Base-by-base conservation (phyloP, 371 early-diverging fungal species). In the Rhizopus sp. region DNA sequence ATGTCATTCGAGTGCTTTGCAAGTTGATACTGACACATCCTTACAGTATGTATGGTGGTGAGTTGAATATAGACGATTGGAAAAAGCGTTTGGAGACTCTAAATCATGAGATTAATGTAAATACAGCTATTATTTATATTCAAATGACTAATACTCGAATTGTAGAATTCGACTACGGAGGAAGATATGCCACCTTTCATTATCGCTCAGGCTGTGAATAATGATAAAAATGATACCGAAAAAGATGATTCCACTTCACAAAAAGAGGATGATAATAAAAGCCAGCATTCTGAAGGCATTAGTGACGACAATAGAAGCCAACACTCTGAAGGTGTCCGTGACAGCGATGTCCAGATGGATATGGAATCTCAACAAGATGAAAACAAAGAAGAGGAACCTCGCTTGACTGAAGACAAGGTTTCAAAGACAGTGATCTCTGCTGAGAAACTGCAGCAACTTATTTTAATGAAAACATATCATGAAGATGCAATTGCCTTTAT, bases 21-120 rank as follows among this genome's bases (percentile, higher is more conserved):
- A 73, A 84, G 29, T 73, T 94, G 55, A 80, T 97, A 12, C 78
- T 89, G 15, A 89, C 93, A 0, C 95, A 95, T 49, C 99, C 98
- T 5, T 98, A 89, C 69, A 80, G 81, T n/a, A 82, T 92, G 70
- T 93, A 97, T 64, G 93, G 94, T 35, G 94, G 94, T 1, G 85
- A 87, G 56, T 77, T 96, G 10, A 83, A 83, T 41, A 44, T 84
- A 32, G 78, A 75, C 48, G 78, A 82, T 32, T 93, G 94, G 75
- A 84, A 88, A 55, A 60, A 67, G 2, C 78, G 84, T 7, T 72
- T 88, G 45, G 73, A 78, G 1, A 83, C 81, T 45, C 65, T 94
- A 30, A 78, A 78, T 33, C 75, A 73, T 1, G 84, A 89, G 48
- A 62, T 95, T 38, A 82, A 80, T 57, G 91, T 86, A 50, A 45